Conservation (phyloP, 2,329 filamentous ascomycete species). For the Trichophyton rubrum region DNA sequence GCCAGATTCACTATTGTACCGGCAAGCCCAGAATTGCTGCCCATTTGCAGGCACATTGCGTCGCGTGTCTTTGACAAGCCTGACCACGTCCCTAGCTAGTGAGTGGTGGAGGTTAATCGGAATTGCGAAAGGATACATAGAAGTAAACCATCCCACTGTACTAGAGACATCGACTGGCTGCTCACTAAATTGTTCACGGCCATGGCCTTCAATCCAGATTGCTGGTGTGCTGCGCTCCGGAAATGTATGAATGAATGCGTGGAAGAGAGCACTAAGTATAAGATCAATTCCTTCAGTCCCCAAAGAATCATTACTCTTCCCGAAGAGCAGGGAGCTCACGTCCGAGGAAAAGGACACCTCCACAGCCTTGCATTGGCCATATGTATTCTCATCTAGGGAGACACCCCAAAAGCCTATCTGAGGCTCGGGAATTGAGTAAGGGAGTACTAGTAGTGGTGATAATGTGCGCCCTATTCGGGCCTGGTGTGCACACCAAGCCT, state of each 20-base stretch:
- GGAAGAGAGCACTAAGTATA: conserved; percentile 25
- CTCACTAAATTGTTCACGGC: conserved; percentile 33
- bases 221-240: conserved; percentile 30
- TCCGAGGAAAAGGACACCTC: conserved; percentile 22
- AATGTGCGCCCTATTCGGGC: neutral
- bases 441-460: conserved; percentile 10
- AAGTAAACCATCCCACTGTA: conserved; percentile 41
- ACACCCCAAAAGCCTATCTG: conserved; percentile 28
- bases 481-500: neutral
- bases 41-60: conserved; percentile 21
- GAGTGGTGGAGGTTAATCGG: conserved; percentile 11
- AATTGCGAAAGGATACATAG: conserved; percentile 33
- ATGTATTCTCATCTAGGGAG: conserved; percentile 19
- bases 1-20: conserved; percentile 26
- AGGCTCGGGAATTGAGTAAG: conserved; percentile 13
- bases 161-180: conserved; percentile 32
- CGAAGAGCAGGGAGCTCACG: conserved; percentile 20
- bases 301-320: conserved; percentile 21
- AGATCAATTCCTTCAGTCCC: conserved; percentile 27
- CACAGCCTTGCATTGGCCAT: conserved; percentile 23
- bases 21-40: conserved; percentile 25
- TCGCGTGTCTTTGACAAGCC: conserved; percentile 28
- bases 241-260: conserved; percentile 35
- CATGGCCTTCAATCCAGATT: conserved; percentile 39
- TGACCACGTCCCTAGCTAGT: conserved; percentile 20